Evolutionary conservation across 768 basidiomycete genomes (phyloP), one percentile per base, ranked within the genome.

Genomic region (Agrocybe pediades): DNA sequence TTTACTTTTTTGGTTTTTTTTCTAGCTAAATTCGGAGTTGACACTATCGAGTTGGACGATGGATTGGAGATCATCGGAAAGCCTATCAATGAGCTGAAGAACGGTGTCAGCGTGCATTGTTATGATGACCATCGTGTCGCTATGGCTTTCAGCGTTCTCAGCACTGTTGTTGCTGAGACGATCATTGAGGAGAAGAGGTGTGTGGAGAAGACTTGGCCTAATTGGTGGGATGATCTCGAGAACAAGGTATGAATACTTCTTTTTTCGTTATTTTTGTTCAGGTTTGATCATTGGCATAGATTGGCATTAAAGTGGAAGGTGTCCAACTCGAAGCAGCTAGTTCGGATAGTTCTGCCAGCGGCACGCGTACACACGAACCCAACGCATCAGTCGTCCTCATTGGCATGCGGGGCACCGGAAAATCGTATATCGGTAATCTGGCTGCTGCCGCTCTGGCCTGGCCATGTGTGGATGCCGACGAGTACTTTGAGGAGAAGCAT

Each of bases 181-280:
- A 74, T 92, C 58, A 78, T 98, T 24, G 95, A 98, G 65, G 96
- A 98, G 75, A 96, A 96, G 72, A 80, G 95, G 49, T 98, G 97
- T 65, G 97, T 99, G 26, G 96, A 96, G 72, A 99, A 99, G 82
- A 99, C 96, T 0, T 99, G 96, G 96, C 97, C 97, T 0, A 95
- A 95, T 67, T 99, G 95, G 93, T 99, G 96, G 95, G 97, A 98
- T 66, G 97, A 98, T 69, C 78, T 99, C 21, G 84, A 92, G 67
- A 95, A 92, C 75, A 97, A 97, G 84, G 92, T 91, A 46, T 2
- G 75, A 53, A 17, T 17, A 15, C 33, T 53, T 15, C 30, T 39
- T n/a, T 9, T 42, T 39, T 51, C 45, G 9, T 41, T 21, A 13
- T 26, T 23, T 24, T 23, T 47, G 23, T 51, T 48, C 53, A 19